phyloP scores from a whole-genome alignment of 1,284 basidiomycete species.

The Ustilago shanxiensis region DNA sequence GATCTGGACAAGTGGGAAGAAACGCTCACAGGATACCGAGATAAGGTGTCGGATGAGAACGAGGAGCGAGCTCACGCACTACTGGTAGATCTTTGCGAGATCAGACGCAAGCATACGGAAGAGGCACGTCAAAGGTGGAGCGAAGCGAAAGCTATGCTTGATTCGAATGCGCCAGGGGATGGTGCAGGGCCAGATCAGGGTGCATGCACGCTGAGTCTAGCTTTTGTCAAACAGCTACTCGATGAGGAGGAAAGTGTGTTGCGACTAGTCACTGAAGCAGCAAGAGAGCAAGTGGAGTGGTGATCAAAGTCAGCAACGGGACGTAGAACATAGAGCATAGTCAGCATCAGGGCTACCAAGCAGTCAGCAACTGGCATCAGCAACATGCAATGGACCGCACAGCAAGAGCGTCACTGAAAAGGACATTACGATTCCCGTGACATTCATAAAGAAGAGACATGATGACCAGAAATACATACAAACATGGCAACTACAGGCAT shows the following conservation, averaged over 20 bases:
- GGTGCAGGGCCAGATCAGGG: conserved; percentile 7
- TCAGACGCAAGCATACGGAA: conserved; percentile 3
- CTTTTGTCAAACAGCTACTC: conserved; percentile 42
- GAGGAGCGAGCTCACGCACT: conserved; percentile 31
- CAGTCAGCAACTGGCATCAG: not conserved
- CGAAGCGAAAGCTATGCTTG: conserved; percentile 10
- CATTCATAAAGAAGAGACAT: not conserved
- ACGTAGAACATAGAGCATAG: not conserved
- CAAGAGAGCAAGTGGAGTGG: conserved; percentile 44
- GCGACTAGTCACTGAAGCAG: conserved; percentile 26
- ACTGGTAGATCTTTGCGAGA: conserved; percentile 16
- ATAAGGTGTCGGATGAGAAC: conserved; percentile 43
- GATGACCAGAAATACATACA: not conserved
- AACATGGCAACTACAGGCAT: too few species aligned
- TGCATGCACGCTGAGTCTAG: conserved; percentile 19
- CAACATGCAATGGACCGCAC: not conserved
- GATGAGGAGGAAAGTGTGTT: conserved; percentile 47
- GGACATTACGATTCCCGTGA: conserved; percentile 9
- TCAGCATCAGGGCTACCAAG: not conserved
- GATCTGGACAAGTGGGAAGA: conserved; percentile 48
- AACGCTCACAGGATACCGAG: conserved; percentile 45
- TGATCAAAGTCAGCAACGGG: conserved; percentile 9
- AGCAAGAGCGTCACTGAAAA: not conserved
- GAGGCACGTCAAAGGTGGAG: conserved; percentile 1
- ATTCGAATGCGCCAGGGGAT: not conserved